Conservation (phyloP, 2,329 filamentous ascomycete genomes). For the Curvularia sp. region DNA sequence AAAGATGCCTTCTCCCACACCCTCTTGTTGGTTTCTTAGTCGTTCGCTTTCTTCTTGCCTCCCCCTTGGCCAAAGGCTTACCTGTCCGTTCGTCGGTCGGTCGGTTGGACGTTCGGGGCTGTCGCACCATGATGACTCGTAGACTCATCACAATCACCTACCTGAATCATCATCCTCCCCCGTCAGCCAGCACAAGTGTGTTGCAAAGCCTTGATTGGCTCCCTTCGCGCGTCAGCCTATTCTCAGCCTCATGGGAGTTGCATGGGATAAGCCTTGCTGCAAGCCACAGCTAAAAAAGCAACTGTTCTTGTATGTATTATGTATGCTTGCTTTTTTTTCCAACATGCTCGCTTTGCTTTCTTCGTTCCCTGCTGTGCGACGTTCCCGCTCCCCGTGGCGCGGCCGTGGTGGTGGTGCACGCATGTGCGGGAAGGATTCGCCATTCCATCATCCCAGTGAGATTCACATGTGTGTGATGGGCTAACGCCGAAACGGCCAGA, state of each 20-base stretch:
- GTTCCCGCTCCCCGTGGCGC: background rate
- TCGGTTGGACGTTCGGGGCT: background rate
- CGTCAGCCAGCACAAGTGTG: background rate
- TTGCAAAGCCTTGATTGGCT: background rate
- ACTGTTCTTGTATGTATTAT: background rate
- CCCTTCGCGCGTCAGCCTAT: background rate
- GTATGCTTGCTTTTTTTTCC: background rate
- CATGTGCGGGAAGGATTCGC: slow-evolving; percentile 10
- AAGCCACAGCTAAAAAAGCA: background rate
- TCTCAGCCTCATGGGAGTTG: background rate
- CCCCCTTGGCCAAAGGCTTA: background rate
- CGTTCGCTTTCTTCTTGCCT: background rate
- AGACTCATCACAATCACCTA: slow-evolving; percentile 17
- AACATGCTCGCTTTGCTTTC: too few species aligned
- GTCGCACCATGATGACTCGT: slow-evolving; percentile 23
- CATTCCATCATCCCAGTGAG: too few species aligned
- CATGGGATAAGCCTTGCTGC: background rate
- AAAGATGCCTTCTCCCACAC: slow-evolving; percentile 13
- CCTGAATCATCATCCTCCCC: slow-evolving; percentile 6
- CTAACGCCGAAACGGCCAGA: background rate
- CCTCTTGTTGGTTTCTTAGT: background rate
- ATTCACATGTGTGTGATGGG: background rate
- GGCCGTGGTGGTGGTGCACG: slow-evolving; percentile 7
- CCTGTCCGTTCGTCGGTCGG: background rate
- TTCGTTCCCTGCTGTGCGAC: background rate